Evolutionary conservation across 2,329 filamentous ascomycete genomes (phyloP), one percentile per base, ranked within the genome.

Genomic region (Hypoxylon rubiginosum): DNA sequence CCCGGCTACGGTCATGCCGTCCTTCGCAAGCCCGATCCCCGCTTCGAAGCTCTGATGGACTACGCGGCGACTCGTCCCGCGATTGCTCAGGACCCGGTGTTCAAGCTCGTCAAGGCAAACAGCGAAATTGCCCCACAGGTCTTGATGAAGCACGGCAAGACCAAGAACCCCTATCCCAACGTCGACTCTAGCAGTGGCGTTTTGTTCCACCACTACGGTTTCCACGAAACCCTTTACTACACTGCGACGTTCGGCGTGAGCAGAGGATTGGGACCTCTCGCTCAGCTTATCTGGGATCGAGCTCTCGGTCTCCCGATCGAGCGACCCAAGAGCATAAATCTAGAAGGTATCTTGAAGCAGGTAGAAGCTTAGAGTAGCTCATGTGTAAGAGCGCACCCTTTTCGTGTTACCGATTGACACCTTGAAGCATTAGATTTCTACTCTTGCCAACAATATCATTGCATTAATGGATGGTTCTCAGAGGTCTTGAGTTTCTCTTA

Each of bases 221-320:
- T 99, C 89, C 91, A 92, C 79, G 93, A 98, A 84, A 97, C 95
- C 0, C 86, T 98, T 10, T 99, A 98, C 85, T 99, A 98, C 84
- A 91, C 89, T 3, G 89, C 88, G 63, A 91, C 89, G 0, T 91
- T 91, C 69, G 90, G 89, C 67, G 89, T 91, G 11, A 90, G 87
- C 65, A 83, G 89, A 72, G 89, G 89, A 57, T 84, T 99, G 15
- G 96, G 96, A 7, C 96, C 96, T 21, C 85, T 99, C 52, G 94
- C 94, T 46, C 96, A 99, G 81, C 86, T 99, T 70, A 91, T 99
- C 78, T 98, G 96, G 96, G 95, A 98, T 79, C 89, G 96, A 53
- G 94, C 94, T 15, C 82, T 99, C 68, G 96, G 96, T 58, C 84
- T 98, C 77, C 96, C 96, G 10, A 99, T 99, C 76, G 96, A 99